These are phyloP conservation scores for Tuber borchii DNA, from an alignment of 495 filamentous ascomycete species.

Conservation along the genomic window DNA sequence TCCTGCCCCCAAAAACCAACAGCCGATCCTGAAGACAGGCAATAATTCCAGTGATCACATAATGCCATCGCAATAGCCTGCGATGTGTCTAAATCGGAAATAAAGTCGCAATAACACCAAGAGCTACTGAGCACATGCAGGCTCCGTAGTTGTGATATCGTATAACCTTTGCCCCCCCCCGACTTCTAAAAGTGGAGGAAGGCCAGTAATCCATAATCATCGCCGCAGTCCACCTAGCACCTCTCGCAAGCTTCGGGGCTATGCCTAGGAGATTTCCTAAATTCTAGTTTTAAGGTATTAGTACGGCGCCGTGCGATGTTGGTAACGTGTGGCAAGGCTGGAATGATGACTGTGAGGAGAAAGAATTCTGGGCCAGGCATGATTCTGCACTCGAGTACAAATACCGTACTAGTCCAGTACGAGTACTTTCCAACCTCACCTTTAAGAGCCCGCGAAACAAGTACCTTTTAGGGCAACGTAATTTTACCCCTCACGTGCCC, in stretches of 20 bases:
- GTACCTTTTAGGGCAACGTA: background rate
- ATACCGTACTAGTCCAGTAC: too few relatives aligned
- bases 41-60: too few relatives aligned
- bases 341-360: background rate
- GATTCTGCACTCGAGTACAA: background rate
- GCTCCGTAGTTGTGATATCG: background rate
- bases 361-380: background rate
- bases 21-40: too few relatives aligned
- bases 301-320: background rate
- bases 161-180: background rate
- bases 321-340: background rate
- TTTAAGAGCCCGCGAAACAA: background rate
- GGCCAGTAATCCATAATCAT: background rate
- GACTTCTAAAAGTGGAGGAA: background rate
- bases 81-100: too few relatives aligned
- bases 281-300: background rate
- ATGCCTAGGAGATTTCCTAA: background rate
- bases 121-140: background rate
- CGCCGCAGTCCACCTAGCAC: background rate
- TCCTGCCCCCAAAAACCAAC: too few relatives aligned
- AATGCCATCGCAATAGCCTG: too few relatives aligned
- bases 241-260: too few relatives aligned
- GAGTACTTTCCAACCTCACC: background rate
- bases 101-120: background rate
- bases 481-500: conserved; percentile 1